phyloP scores from a whole-genome alignment of 176 grass and related monocot species.

The Rhipidocladum racemiflorum region DNA sequence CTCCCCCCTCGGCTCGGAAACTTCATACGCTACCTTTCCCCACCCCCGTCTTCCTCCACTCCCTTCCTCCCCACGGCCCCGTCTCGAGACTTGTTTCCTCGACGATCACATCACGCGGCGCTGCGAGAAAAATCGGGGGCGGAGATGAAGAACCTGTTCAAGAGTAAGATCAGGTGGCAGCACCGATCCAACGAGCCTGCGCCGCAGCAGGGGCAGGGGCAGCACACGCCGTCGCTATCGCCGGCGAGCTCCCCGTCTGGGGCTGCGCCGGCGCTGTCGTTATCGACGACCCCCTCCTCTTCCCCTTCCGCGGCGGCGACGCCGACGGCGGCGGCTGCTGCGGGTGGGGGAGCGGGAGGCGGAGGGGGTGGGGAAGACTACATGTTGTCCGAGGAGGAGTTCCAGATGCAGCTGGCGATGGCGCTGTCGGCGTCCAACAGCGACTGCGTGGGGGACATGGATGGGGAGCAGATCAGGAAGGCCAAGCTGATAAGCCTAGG shows the following conservation, averaged over 20 bases:
- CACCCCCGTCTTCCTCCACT: background rate
- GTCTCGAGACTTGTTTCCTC: background rate
- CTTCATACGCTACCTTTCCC: background rate
- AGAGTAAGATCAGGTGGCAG: constrained; percentile 90
- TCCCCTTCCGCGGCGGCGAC: constrained; percentile 34
- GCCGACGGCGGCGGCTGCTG: background rate
- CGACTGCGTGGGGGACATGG: constrained; percentile 60
- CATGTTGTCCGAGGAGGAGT: constrained; percentile 89
- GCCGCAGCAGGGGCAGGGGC: constrained; percentile 12
- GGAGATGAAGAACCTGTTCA: constrained; percentile 94
- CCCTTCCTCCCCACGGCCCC: background rate
- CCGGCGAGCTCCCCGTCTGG: constrained; percentile 46
- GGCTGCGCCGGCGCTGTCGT: constrained; percentile 25
- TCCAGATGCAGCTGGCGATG: constrained; percentile 96
- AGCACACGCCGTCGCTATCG: constrained; percentile 24
- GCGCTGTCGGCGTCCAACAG: constrained; percentile 90
- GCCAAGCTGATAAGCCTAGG: constrained; percentile 89
- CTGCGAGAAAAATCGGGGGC: background rate
- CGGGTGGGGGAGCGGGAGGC: background rate
- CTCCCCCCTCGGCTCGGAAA: constrained; percentile 32
- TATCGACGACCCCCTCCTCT: constrained; percentile 39
- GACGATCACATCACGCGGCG: constrained; percentile 2
- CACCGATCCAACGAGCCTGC: constrained; percentile 80
- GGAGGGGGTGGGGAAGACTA: constrained; percentile 59
- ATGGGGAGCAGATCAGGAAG: constrained; percentile 96